Evolutionary conservation across 2,329 filamentous ascomycete species (phyloP), one percentile per base, ranked within the genome.

Genomic region (Nemania sp.): DNA sequence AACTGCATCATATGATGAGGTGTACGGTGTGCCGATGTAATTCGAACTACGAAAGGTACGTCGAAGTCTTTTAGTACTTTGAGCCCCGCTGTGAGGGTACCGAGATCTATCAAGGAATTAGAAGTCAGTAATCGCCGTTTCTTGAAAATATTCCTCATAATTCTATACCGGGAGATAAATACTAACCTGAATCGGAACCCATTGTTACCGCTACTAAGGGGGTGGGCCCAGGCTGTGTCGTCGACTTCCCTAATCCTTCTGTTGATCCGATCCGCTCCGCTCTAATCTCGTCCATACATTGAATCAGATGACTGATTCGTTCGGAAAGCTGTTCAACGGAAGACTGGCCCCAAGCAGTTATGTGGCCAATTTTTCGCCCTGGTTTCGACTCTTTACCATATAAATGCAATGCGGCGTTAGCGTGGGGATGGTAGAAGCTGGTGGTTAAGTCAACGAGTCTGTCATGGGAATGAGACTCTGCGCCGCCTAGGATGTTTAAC

Each of bases 331-430:
- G 89, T 74, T 90, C 86, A 43, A 87, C 82, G 77, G 94, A 89
- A 0, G 88, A 89, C 13, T 87, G 84, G 0, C 89, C 90, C 1
- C 92, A 92, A 43, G 97, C 82, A 0, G 94, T 98, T 73, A 99
- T 89, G 79, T 99, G 96, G 11, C 95, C 95, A 83, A 98, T 98
- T 81, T 98, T 99, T 53, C 96, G 90, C 38, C 93, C 92, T 4
- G 93, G 93, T 74, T 94, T 93, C 27, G 94, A 92, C 54, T 88
- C 89, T 81, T 98, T 98, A 76, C 94, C 94, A 82, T 99, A 99
- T 54, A 98, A 88, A 76, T 99, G 95, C 11, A 98, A 86, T 60
- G 84, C 86, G 15, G 86, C 80, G 59, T 85, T 86, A 69, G 84
- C 83, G 43, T 83, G 79, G 7, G 81, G 78, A 41, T 79, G 79